phyloP scores from a whole-genome alignment of 176 grass and related monocot species.

The Hordeum marinum region DNA sequence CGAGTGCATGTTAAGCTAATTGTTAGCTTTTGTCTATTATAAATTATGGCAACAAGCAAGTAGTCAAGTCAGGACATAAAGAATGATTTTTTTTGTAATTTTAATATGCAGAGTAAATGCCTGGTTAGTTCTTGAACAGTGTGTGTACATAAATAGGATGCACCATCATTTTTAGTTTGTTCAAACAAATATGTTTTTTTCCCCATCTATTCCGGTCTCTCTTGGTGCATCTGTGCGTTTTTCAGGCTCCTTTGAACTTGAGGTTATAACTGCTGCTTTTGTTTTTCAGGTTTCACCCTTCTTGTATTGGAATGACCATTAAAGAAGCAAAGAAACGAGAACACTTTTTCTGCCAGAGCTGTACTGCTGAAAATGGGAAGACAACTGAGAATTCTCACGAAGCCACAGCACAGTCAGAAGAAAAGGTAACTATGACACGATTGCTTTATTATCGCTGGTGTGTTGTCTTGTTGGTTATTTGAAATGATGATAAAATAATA shows the following conservation, averaged over 20 bases:
- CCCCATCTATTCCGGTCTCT: neutral
- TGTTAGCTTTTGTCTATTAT: neutral
- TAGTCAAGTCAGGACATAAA: neutral
- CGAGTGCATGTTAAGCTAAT: neutral
- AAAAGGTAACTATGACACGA: constrained; percentile 55
- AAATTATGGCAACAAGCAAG: neutral
- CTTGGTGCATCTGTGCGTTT: neutral
- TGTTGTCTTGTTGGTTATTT: neutral
- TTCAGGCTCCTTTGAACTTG: neutral
- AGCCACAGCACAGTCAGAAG: constrained; percentile 65
- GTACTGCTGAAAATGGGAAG: constrained; percentile 79
- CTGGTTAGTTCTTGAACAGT: neutral
- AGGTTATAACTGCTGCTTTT: neutral
- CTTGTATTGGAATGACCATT: constrained; percentile 78
- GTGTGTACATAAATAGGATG: neutral
- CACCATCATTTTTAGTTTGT: neutral
- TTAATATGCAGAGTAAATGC: neutral
- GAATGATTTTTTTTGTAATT: neutral
- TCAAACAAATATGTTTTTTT: neutral
- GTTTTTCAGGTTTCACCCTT: constrained; percentile 86
- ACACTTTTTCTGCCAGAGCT: constrained; percentile 92
- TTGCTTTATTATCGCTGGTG: neutral
- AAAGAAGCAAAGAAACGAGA: constrained; percentile 96
- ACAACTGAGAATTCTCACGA: constrained; percentile 61
- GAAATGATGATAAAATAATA: neutral